Conservation (phyloP, 75 land plant species). For the Picea glauca region DNA sequence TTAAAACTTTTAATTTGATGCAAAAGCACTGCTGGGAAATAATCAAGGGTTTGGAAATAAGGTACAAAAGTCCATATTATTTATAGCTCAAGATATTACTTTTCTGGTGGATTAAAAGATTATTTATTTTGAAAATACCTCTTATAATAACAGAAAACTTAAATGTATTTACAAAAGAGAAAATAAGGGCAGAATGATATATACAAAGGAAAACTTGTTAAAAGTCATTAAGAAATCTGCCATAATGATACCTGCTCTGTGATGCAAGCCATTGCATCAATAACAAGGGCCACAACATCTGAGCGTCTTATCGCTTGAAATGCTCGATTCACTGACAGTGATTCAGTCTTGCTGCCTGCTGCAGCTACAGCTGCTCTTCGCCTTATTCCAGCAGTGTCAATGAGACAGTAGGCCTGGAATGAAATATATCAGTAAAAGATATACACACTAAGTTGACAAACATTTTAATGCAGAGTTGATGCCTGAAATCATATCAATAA, state of each 20-base stretch:
- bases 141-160: too few relatives aligned
- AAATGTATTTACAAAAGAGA: too few relatives aligned
- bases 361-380: slow-evolving; percentile 76
- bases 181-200: too few relatives aligned
- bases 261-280: slow-evolving; percentile 92
- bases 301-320: slow-evolving; percentile 92
- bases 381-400: slow-evolving; percentile 96
- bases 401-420: slow-evolving; percentile 70
- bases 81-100: background rate
- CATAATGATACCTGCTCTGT: slow-evolving; percentile 67
- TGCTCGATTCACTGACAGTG: slow-evolving; percentile 93
- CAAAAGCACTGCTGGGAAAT: background rate
- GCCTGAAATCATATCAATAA: background rate
- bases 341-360: slow-evolving; percentile 83
- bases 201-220: too few relatives aligned
- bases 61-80: background rate
- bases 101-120: background rate
- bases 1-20: background rate
- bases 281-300: slow-evolving; percentile 97
- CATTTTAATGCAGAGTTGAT: background rate
- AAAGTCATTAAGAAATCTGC: too few relatives aligned
- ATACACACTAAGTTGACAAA: background rate
- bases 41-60: background rate
- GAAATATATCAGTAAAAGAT: background rate
- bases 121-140: too few relatives aligned